Evolutionary conservation across 2,329 filamentous ascomycete species (phyloP), one percentile per base, ranked within the genome.

Genomic region (Colletotrichum euphorbiae): DNA sequence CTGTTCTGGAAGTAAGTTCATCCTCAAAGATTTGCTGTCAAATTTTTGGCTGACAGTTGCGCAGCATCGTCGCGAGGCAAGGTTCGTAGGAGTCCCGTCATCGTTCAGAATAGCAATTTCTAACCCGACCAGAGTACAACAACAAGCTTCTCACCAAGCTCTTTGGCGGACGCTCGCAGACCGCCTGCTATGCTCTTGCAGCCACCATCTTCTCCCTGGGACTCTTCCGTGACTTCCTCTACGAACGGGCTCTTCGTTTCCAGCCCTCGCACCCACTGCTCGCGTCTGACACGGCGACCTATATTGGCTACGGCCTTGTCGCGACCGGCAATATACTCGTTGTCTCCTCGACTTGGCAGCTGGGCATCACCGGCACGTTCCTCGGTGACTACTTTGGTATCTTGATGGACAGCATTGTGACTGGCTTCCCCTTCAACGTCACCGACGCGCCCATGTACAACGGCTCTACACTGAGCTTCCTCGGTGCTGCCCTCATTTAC

Each of bases 381-480:
- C 85, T 99, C 40, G 96, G 96, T 74, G 96, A 99, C 83, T 99
- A 99, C 85, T 99, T 98, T 78, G 96, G 96, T 73, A 98, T 98
- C 78, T 85, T 99, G 72, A 97, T 98, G 94, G 95, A 98, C 77
- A 84, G 91, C 73, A 95, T 95, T 75, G 94, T 99, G 59, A 97
- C 94, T 12, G 91, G 93, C 13, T 99, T 99, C 78, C 96, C 96
- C 2, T 99, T 99, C 86, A 98, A 92, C 80, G 87, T 98, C 69
- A 94, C 91, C 62, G 88, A 89, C 72, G 91, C 93, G 59, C 96
- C 96, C 70, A 99, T 99, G 96, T 99, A 99, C 84, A 92, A 94
- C 83, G 96, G 96, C 67, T 93, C 91, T 70, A 96, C 95, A 24
- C 86, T 97, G 86, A 95, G 91, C 81, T 99, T 99, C 81, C 81